Percentiles rank a stretch among this genome's conserved stretches.
Evolutionary conservation across 106 monocot genomes (phyloP).

Genomic region (Phalaenopsis equestris): DNA sequence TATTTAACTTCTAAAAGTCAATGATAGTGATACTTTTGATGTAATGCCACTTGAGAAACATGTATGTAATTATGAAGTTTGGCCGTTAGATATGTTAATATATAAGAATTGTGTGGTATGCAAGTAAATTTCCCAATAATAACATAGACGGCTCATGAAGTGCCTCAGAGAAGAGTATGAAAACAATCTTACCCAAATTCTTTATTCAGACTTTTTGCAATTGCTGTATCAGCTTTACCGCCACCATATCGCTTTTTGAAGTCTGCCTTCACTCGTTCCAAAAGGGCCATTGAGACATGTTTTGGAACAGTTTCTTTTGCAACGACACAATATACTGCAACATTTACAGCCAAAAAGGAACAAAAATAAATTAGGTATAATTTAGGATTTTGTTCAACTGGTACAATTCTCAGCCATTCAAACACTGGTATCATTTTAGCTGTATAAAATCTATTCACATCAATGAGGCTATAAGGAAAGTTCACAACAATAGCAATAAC

Average conservation of each 20-base stretch:
- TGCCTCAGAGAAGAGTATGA: neutral
- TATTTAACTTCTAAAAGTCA: no score
- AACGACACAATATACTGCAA: constrained; percentile 84
- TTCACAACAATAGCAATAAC: neutral
- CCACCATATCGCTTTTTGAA: constrained; percentile 90
- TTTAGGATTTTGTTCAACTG: neutral
- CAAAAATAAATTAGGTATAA: neutral
- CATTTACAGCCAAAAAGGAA: neutral
- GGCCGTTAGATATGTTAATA: no score
- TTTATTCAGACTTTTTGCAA: constrained; percentile 87
- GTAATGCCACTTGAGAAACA: no score
- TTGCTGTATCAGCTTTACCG: constrained; percentile 90
- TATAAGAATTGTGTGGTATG: no score
- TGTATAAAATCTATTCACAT: neutral
- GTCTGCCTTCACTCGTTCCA: constrained; percentile 74
- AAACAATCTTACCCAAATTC: constrained; percentile 71
- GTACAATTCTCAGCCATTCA: neutral
- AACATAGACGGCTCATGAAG: neutral
- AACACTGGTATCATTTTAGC: neutral
- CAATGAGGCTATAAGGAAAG: neutral
- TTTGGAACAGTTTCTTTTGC: constrained; percentile 81
- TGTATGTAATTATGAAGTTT: no score
- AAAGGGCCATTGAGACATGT: constrained; percentile 60
- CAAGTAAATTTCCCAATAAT: no score
- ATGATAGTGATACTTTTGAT: no score